Percentiles rank a stretch among this genome's conserved stretches.
Evolutionary conservation across 2,329 filamentous ascomycete species (phyloP).

Genomic region (Dothideomycetidae sp.): DNA sequence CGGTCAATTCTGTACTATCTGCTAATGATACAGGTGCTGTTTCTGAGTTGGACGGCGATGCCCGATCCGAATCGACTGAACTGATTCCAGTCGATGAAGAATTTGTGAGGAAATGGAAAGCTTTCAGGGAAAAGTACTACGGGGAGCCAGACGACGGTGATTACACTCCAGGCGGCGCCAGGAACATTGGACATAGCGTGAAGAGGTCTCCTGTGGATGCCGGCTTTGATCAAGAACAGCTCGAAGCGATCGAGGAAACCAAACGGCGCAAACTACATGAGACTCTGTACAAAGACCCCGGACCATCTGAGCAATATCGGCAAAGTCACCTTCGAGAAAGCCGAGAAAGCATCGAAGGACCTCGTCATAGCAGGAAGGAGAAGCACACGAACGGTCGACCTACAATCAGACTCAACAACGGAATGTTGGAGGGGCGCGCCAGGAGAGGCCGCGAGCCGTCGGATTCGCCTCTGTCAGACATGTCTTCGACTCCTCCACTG

Average conservation of each 20-base stretch:
- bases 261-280: constrained; percentile 5
- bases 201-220: constrained; percentile 7
- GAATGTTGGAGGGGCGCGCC: constrained; percentile 1
- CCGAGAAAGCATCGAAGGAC: not conserved
- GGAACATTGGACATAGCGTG: too few species aligned
- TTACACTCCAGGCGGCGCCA: too few species aligned
- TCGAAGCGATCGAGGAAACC: constrained; percentile 2
- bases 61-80: too few species aligned
- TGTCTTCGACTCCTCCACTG: constrained; percentile 18
- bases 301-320: not conserved
- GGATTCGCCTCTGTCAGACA: constrained; percentile 22
- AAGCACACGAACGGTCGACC: constrained; percentile 14
- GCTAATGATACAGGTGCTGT: too few species aligned
- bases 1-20: too few species aligned
- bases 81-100: too few species aligned
- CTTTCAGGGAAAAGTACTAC: too few species aligned
- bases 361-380: constrained; percentile 10
- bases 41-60: too few species aligned
- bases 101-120: too few species aligned
- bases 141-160: too few species aligned
- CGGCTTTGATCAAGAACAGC: constrained; percentile 1
- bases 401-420: constrained; percentile 11
- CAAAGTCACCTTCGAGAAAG: constrained; percentile 8
- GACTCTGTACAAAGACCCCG: constrained; percentile 6
- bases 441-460: constrained; percentile 9